Evolutionary conservation across 2,329 filamentous ascomycete species (phyloP).

Genomic region (Cercospora sp.): DNA sequence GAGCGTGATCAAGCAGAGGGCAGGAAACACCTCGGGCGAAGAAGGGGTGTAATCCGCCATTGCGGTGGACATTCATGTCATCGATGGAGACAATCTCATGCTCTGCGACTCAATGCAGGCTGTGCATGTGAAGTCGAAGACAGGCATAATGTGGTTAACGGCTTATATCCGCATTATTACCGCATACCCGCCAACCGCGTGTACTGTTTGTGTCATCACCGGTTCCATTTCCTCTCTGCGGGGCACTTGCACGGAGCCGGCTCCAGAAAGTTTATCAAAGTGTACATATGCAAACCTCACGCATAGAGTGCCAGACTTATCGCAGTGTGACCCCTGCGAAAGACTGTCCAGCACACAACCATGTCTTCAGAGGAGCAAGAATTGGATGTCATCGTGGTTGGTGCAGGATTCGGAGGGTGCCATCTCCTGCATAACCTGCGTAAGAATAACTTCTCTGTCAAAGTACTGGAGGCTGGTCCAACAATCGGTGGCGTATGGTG

Average conservation of each 20-base stretch:
- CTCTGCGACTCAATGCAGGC: not conserved
- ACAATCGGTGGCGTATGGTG: slow-evolving; percentile 40
- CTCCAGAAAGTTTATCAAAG: not conserved
- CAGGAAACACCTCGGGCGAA: not conserved
- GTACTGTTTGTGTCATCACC: not conserved
- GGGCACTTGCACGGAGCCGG: not conserved
- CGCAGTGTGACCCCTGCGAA: not conserved
- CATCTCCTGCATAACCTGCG: slow-evolving; percentile 33
- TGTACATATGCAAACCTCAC: not conserved
- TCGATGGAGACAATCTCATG: not conserved
- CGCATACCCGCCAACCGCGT: not conserved
- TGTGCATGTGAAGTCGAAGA: not conserved
- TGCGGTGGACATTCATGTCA: not conserved
- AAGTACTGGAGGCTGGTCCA: slow-evolving; percentile 37
- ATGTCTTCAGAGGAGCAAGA: slow-evolving; percentile 7
- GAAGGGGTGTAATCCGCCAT: not conserved
- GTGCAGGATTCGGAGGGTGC: slow-evolving; percentile 25
- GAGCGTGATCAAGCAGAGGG: not conserved
- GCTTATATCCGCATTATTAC: not conserved
- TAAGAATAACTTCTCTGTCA: slow-evolving; percentile 34
- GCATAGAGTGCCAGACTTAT: not conserved
- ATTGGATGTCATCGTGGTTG: slow-evolving; percentile 19
- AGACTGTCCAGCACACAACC: not conserved
- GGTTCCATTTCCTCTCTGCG: not conserved
- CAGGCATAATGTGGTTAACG: not conserved